A percentile compares a stretch with the other conserved stretches of the same genome.
These are phyloP conservation scores for Erysimum cheiri DNA, from an alignment of 441 rosid species.

Conservation along the genomic window DNA sequence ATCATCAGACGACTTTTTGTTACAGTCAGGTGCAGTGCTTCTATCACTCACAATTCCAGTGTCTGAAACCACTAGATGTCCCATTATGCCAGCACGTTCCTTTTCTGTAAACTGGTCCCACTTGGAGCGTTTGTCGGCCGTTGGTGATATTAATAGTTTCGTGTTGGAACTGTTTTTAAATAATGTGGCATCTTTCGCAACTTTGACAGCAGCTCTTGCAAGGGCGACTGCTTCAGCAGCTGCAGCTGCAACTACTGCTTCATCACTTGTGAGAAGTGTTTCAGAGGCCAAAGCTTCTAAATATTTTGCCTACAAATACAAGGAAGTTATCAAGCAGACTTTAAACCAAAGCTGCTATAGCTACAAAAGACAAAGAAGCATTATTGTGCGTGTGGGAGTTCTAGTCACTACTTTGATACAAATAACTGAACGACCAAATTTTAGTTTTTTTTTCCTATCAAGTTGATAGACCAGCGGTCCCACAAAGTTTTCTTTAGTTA, in stretches of 20 bases:
- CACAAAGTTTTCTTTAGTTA: neutral
- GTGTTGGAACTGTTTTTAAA: conserved; percentile 50
- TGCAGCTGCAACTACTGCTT: conserved; percentile 83
- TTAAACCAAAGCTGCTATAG: neutral
- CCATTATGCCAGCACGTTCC: conserved; percentile 64
- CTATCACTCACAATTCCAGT: conserved; percentile 40
- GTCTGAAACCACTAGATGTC: conserved; percentile 54
- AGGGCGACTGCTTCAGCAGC: conserved; percentile 96
- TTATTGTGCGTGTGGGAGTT: neutral
- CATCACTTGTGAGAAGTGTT: conserved; percentile 74
- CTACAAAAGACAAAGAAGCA: neutral
- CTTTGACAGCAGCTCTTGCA: conserved; percentile 86
- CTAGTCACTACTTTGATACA: conserved; percentile 21
- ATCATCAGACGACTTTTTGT: conserved; percentile 51
- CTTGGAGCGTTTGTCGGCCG: conserved; percentile 49
- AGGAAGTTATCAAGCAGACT: conserved; percentile 15
- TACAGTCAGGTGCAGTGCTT: conserved; percentile 39
- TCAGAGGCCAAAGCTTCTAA: conserved; percentile 67
- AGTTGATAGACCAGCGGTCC: neutral
- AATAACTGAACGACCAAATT: neutral
- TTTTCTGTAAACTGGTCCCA: conserved; percentile 60
- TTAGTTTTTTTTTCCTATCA: neutral
- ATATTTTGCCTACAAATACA: conserved; percentile 58
- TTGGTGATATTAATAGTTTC: conserved; percentile 40
- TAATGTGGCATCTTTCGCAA: conserved; percentile 80